Evolutionary conservation across 2,329 filamentous ascomycete species (phyloP).

Genomic region (Hymenoscyphus scutula): DNA sequence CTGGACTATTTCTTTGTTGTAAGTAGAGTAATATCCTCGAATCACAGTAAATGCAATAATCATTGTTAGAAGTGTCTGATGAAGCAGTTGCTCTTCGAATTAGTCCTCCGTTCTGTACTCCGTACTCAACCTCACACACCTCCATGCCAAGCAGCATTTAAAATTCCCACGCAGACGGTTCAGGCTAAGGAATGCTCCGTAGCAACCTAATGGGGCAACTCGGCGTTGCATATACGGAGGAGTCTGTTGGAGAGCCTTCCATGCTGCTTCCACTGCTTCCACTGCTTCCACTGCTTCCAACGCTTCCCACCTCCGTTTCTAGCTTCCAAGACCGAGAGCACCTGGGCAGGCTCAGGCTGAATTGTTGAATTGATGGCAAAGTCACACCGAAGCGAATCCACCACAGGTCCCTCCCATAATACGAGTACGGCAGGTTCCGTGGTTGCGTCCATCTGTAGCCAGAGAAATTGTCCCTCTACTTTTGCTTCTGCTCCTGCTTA

Average conservation of each 20-base stretch:
- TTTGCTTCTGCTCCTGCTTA: not conserved
- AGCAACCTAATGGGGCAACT: not conserved
- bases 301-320: not conserved
- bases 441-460: not conserved
- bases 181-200: not conserved
- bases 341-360: not conserved
- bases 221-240: not conserved
- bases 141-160: not conserved
- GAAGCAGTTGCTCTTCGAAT: not conserved
- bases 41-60: not conserved
- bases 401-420: not conserved
- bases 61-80: not conserved
- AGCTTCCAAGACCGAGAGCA: too few relatives aligned
- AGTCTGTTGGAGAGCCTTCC: not conserved
- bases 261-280: not conserved
- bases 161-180: not conserved
- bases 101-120: too few relatives aligned
- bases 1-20: not conserved
- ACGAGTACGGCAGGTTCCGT: not conserved
- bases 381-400: not conserved
- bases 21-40: not conserved
- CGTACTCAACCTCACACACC: not conserved
- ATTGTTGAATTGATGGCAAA: not conserved
- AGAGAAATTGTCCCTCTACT: not conserved
- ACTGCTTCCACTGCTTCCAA: not conserved